These are phyloP conservation scores for Hypoxylon rubiginosum DNA, from an alignment of 2,329 filamentous ascomycete species.

Conservation along the genomic window DNA sequence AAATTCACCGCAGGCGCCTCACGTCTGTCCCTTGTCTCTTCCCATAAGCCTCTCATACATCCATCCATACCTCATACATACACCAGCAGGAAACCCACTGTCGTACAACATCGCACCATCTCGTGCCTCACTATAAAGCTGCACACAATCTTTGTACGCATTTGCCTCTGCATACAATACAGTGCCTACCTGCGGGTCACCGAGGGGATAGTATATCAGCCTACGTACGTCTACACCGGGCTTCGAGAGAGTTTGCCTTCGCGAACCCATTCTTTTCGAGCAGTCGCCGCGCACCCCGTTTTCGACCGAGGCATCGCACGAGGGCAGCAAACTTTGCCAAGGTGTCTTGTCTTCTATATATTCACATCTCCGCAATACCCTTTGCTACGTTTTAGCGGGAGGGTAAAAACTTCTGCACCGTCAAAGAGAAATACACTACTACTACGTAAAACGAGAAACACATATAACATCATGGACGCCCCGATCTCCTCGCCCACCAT, in stretches of 20 bases:
- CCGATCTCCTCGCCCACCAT: slow-evolving; percentile 28
- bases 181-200: slow-evolving; percentile 21
- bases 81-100: slow-evolving; percentile 31
- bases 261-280: slow-evolving; percentile 15
- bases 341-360: not conserved
- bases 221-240: slow-evolving; percentile 2
- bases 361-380: slow-evolving; percentile 6
- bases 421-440: too few species aligned
- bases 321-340: slow-evolving; percentile 16
- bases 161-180: slow-evolving; percentile 6
- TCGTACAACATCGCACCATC: slow-evolving; percentile 48
- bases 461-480: slow-evolving; percentile 27
- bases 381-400: slow-evolving; percentile 1
- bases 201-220: slow-evolving; percentile 11
- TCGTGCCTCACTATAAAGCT: slow-evolving; percentile 17
- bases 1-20: slow-evolving; percentile 12
- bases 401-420: slow-evolving; percentile 9
- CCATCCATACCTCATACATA: slow-evolving; percentile 22
- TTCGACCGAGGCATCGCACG: slow-evolving; percentile 18
- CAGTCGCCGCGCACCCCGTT: slow-evolving; percentile 1
- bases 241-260: slow-evolving; percentile 11
- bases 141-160: slow-evolving; percentile 27
- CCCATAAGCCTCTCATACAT: slow-evolving; percentile 25
- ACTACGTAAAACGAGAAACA: slow-evolving; percentile 1
- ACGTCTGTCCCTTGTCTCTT: slow-evolving; percentile 19